These are phyloP conservation scores for Auricularia heimuer DNA, from an alignment of 768 basidiomycete species.

Conservation along the genomic window DNA sequence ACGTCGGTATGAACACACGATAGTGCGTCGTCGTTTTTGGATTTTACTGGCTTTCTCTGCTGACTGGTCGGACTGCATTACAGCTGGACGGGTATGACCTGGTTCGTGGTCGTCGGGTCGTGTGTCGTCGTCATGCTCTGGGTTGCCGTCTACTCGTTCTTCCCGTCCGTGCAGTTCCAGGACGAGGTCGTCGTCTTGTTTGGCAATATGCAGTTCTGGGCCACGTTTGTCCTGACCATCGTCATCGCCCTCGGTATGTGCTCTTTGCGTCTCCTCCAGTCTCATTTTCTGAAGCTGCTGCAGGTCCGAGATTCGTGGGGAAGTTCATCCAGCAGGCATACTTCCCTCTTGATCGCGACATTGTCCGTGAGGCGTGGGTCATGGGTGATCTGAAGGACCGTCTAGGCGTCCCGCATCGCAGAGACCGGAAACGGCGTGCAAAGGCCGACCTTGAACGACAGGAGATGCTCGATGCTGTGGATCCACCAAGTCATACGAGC, in stretches of 20 bases:
- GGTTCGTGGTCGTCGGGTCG: constrained; percentile 72
- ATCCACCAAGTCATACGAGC: background rate
- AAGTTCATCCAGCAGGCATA: constrained; percentile 67
- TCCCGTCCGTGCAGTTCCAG: constrained; percentile 61
- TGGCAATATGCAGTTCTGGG: constrained; percentile 76
- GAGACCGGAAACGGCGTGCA: constrained; percentile 23
- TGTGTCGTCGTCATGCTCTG: constrained; percentile 76
- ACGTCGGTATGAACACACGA: constrained; percentile 79
- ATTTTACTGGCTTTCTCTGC: constrained; percentile 4
- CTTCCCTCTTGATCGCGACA: constrained; percentile 74
- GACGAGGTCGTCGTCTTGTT: constrained; percentile 67
- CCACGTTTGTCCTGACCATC: constrained; percentile 59
- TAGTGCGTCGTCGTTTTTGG: constrained; percentile 52
- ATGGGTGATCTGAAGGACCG: constrained; percentile 71
- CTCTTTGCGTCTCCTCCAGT: constrained; percentile 4
- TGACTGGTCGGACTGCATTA: constrained; percentile 2
- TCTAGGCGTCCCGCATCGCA: constrained; percentile 54
- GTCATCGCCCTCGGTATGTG: constrained; percentile 58
- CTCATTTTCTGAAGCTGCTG: background rate
- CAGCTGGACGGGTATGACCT: constrained; percentile 80
- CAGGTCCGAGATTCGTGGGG: constrained; percentile 74
- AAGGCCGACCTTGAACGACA: background rate
- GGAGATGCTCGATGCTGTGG: background rate
- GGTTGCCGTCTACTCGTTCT: constrained; percentile 81
- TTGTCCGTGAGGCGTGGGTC: constrained; percentile 90